Evolutionary conservation across 768 basidiomycete species (phyloP).

Genomic region (Auriscalpium microsporum): DNA sequence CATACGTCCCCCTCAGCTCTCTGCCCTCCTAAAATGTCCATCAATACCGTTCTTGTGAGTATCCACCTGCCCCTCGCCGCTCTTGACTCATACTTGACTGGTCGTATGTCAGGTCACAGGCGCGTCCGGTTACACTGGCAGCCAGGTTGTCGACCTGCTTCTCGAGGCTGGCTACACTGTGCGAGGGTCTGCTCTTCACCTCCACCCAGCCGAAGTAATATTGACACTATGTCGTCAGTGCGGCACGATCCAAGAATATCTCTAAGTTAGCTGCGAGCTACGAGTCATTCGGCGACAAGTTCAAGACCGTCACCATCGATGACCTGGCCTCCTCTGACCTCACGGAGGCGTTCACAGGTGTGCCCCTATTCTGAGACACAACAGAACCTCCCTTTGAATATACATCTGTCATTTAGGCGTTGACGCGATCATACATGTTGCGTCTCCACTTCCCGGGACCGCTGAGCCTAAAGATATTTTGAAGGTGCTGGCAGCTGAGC

Average conservation of each 20-base stretch:
- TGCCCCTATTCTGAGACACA: not conserved
- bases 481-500: not conserved
- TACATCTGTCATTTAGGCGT: not conserved
- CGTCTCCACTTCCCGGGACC: not conserved
- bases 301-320: conserved; percentile 9
- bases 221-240: not conserved
- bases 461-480: not conserved
- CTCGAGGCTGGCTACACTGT: conserved; percentile 39
- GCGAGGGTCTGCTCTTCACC: conserved; percentile 25
- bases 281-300: not conserved
- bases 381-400: not conserved
- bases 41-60: too few relatives aligned
- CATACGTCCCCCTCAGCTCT: too few relatives aligned
- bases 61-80: too few relatives aligned
- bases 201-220: not conserved
- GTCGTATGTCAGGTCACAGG: conserved; percentile 25
- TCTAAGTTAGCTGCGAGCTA: not conserved
- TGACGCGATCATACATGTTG: not conserved
- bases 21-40: too few relatives aligned
- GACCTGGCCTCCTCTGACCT: conserved; percentile 14
- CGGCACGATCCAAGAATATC: conserved; percentile 9
- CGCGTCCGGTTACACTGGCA: conserved; percentile 28
- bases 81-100: too few relatives aligned
- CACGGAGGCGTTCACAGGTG: conserved; percentile 10
- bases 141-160: conserved; percentile 21